Evolutionary conservation across 192 early-diverging fungal genomes (phyloP).

Genomic region (Pecoramyces ruminantium): DNA sequence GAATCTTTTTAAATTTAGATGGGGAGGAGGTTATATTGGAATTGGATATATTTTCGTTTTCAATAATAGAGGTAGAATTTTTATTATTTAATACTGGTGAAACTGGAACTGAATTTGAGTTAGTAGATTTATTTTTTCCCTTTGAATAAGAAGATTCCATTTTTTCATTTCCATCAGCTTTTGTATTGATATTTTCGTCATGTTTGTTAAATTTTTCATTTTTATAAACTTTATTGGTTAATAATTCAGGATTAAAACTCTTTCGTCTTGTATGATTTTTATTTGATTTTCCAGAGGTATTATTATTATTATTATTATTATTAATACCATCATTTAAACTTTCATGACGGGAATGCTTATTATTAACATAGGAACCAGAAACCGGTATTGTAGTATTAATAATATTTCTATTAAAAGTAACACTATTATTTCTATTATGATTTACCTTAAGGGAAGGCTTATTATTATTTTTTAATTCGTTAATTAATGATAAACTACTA

Average conservation of each 20-base stretch:
- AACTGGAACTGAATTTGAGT: too few relatives aligned
- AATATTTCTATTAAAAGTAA: neutral
- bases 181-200: too few relatives aligned
- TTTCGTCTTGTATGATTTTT: neutral
- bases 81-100: too few relatives aligned
- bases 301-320: too few relatives aligned
- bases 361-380: neutral
- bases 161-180: too few relatives aligned
- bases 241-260: neutral
- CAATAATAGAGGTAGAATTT: too few relatives aligned
- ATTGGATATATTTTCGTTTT: too few relatives aligned
- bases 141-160: too few relatives aligned
- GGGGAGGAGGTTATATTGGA: too few relatives aligned
- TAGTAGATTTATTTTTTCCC: too few relatives aligned
- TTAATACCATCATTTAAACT: neutral
- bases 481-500: neutral
- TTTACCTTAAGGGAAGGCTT: neutral
- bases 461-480: neutral
- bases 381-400: neutral
- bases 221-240: neutral
- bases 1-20: too few relatives aligned
- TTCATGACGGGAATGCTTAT: neutral
- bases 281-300: too few relatives aligned
- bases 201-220: neutral
- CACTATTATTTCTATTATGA: neutral